phyloP scores from a whole-genome alignment of 768 basidiomycete species.

The Aureoboletus auriporus region DNA sequence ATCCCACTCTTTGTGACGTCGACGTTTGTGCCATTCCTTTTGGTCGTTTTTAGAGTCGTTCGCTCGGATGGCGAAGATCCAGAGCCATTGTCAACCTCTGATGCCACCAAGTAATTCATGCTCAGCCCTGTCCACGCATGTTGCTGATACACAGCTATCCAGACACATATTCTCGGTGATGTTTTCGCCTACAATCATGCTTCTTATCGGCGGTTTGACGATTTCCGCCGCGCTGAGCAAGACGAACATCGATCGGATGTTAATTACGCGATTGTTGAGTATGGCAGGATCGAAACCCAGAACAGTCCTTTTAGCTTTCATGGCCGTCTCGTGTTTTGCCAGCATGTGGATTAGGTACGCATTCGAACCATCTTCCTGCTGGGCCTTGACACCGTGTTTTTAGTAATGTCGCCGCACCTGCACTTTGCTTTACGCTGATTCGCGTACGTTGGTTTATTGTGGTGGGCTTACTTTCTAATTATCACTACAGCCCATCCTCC shows the following conservation, averaged over 20 bases:
- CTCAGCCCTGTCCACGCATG: background rate
- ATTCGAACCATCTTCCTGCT: background rate
- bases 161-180: slow-evolving; percentile 92
- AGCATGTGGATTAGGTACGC: slow-evolving; percentile 97
- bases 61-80: slow-evolving; percentile 46
- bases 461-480: slow-evolving; percentile 1
- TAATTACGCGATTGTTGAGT: slow-evolving; percentile 87
- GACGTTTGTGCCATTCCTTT: slow-evolving; percentile 78
- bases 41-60: slow-evolving; percentile 82
- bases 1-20: slow-evolving; percentile 98
- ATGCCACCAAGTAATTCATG: slow-evolving; percentile 75
- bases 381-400: slow-evolving; percentile 4
- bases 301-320: slow-evolving; percentile 86
- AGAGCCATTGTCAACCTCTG: slow-evolving; percentile 48
- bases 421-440: slow-evolving; percentile 93
- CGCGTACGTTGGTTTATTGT: slow-evolving; percentile 49
- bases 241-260: slow-evolving; percentile 87
- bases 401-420: slow-evolving; percentile 96
- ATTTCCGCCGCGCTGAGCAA: slow-evolving; percentile 95
- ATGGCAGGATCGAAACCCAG: slow-evolving; percentile 87
- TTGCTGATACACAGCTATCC: slow-evolving; percentile 1
- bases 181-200: slow-evolving; percentile 98
- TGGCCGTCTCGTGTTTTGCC: slow-evolving; percentile 95
- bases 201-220: slow-evolving; percentile 96
- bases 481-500: slow-evolving; percentile 74